Percentiles rank a stretch among this genome's conserved stretches.
Evolutionary conservation across 2,329 filamentous ascomycete species (phyloP).

Genomic region (Magnaporthiopsis incrustans): DNA sequence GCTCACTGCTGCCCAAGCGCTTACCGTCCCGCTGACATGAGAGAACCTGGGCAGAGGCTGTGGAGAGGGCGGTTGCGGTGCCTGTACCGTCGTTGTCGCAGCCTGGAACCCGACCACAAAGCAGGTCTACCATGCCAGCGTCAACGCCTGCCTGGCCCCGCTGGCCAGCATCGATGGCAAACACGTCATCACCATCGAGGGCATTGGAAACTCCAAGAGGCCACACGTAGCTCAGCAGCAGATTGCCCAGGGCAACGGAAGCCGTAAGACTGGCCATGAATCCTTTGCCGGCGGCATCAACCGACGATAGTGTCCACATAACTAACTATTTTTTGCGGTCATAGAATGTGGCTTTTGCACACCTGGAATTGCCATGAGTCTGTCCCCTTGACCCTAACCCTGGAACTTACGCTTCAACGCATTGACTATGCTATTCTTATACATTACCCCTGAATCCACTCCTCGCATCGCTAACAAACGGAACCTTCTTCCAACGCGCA

Average conservation of each 20-base stretch:
- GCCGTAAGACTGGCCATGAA: constrained; percentile 23
- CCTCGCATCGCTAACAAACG: neutral
- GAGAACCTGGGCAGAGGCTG: constrained; percentile 53
- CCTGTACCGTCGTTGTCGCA: constrained; percentile 90
- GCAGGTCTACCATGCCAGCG: constrained; percentile 89
- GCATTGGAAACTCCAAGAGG: constrained; percentile 78
- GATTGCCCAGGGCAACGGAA: constrained; percentile 84
- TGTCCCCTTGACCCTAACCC: neutral
- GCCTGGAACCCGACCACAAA: constrained; percentile 90
- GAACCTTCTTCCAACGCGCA: neutral
- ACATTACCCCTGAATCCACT: neutral
- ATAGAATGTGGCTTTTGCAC: constrained; percentile 87
- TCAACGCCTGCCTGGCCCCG: constrained; percentile 92
- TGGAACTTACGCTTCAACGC: neutral
- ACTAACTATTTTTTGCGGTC: neutral
- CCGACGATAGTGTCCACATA: constrained; percentile 21
- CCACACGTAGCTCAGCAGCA: constrained; percentile 89
- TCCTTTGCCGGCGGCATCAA: neutral
- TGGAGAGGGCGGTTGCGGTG: constrained; percentile 92
- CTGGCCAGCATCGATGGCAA: constrained; percentile 92
- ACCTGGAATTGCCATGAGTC: constrained; percentile 95
- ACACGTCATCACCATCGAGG: constrained; percentile 95
- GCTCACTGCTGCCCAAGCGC: too few species aligned
- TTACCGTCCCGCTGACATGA: constrained; percentile 4
- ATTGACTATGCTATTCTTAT: neutral